A percentile compares a stretch with the other conserved stretches of the same genome.
Evolutionary conservation across 2,329 filamentous ascomycete genomes (phyloP).

Genomic region (Alternaria novae-zelandiae): DNA sequence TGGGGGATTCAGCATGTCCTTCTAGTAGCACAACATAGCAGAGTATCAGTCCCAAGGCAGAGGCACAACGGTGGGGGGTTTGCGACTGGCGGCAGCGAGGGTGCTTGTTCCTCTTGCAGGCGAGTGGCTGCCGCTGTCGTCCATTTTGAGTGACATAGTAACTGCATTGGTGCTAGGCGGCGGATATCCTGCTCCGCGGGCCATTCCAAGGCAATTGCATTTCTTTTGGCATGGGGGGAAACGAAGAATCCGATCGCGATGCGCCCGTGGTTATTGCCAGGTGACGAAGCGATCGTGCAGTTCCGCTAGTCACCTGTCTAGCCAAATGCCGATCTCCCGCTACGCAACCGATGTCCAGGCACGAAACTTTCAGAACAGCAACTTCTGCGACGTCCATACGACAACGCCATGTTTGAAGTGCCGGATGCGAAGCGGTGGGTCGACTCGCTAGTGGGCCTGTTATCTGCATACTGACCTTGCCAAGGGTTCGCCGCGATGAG

Average conservation of each 20-base stretch:
- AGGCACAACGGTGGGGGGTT: conserved; percentile 6
- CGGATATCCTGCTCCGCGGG: conserved; percentile 5
- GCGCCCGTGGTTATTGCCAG: background rate
- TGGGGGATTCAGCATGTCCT: conserved; percentile 17
- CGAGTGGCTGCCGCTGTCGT: conserved; percentile 2
- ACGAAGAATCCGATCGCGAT: conserved; percentile 3
- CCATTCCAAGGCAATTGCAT: background rate
- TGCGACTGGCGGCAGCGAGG: background rate
- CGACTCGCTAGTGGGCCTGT: background rate
- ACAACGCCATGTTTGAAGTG: conserved; percentile 29
- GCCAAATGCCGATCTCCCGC: conserved; percentile 16
- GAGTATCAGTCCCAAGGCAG: conserved; percentile 1
- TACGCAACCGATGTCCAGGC: conserved; percentile 3
- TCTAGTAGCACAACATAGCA: conserved; percentile 1
- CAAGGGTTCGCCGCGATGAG: conserved; percentile 44
- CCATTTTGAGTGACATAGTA: conserved; percentile 4
- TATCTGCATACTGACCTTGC: conserved; percentile 14
- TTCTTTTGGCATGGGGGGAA: background rate
- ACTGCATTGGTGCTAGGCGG: conserved; percentile 12
- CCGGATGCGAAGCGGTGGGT: conserved; percentile 35
- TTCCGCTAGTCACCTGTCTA: background rate
- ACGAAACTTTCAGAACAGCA: conserved; percentile 1
- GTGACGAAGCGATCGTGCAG: conserved; percentile 1
- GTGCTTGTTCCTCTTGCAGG: background rate
- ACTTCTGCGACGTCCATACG: background rate